These are phyloP conservation scores for Helotiales sp. DNA, from an alignment of 2,329 filamentous ascomycete genomes.

Conservation along the genomic window DNA sequence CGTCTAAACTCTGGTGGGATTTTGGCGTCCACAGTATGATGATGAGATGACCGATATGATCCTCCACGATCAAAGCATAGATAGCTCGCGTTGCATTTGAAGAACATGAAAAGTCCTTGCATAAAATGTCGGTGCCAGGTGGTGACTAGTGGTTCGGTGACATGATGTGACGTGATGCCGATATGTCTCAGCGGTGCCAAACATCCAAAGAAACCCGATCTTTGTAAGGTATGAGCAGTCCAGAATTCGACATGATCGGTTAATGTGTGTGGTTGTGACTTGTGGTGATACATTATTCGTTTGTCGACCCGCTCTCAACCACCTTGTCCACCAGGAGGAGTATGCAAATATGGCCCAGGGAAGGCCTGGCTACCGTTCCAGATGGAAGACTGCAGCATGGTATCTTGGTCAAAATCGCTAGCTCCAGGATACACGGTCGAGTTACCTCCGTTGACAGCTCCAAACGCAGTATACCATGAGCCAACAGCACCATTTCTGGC, in stretches of 20 bases:
- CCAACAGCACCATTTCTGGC: constrained; percentile 17
- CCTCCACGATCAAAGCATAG: constrained; percentile 45
- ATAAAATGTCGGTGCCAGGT: not conserved
- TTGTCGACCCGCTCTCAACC: constrained; percentile 37
- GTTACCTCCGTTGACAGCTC: constrained; percentile 31
- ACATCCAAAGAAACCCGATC: not conserved
- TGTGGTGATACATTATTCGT: constrained; percentile 16
- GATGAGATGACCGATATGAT: constrained; percentile 40
- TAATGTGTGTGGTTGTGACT: constrained; percentile 8
- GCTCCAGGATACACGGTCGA: constrained; percentile 35
- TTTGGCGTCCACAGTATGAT: constrained; percentile 37
- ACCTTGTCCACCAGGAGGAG: constrained; percentile 54
- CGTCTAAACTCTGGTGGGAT: constrained; percentile 40
- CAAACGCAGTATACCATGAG: constrained; percentile 11
- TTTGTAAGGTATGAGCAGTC: not conserved
- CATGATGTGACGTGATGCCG: constrained; percentile 4
- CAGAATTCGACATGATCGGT: not conserved
- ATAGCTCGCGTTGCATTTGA: constrained; percentile 34
- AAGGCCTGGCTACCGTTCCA: constrained; percentile 35
- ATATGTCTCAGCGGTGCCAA: not conserved
- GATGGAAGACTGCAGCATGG: constrained; percentile 42
- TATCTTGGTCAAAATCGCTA: constrained; percentile 36
- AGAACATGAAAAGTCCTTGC: constrained; percentile 34
- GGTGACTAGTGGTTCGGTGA: not conserved
- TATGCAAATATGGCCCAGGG: constrained; percentile 47